These are phyloP conservation scores for Sporothrix protearum DNA, from an alignment of 2,329 filamentous ascomycete species.

Conservation along the genomic window DNA sequence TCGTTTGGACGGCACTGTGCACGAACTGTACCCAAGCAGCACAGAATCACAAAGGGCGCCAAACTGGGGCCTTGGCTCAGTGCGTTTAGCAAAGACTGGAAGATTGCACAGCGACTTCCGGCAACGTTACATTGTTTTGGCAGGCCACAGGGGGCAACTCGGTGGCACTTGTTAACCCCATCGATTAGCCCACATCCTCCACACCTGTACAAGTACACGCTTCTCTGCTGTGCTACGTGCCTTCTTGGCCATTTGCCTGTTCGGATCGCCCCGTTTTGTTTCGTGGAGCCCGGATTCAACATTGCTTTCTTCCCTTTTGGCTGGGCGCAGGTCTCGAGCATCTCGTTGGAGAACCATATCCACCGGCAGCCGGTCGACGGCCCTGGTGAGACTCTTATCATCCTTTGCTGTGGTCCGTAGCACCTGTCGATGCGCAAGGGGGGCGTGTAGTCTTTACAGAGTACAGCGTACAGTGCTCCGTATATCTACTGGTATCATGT, in stretches of 20 bases:
- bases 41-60: not conserved
- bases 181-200: not conserved
- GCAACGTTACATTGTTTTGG: slow-evolving; percentile 21
- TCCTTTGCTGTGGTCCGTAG: not conserved
- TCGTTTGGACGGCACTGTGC: not conserved
- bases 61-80: slow-evolving; percentile 1
- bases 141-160: slow-evolving; percentile 6
- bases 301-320: slow-evolving; percentile 10
- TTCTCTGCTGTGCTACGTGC: slow-evolving; percentile 20
- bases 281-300: slow-evolving; percentile 10
- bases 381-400: not conserved
- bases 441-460: not conserved
- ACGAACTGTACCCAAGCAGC: not conserved
- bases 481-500: not conserved
- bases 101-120: slow-evolving; percentile 11
- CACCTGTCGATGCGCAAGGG: not conserved
- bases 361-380: not conserved
- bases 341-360: not conserved
- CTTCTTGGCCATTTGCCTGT: not conserved
- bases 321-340: not conserved
- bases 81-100: not conserved
- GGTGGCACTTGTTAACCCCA: not conserved
- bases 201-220: not conserved
- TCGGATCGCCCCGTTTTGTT: not conserved
- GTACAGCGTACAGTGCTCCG: too few species aligned